Percentiles rank a stretch among this genome's conserved stretches.
These are phyloP conservation scores for Pseudogymnoascus sp. DNA, from an alignment of 2,329 filamentous ascomycete genomes.

Conservation along the genomic window DNA sequence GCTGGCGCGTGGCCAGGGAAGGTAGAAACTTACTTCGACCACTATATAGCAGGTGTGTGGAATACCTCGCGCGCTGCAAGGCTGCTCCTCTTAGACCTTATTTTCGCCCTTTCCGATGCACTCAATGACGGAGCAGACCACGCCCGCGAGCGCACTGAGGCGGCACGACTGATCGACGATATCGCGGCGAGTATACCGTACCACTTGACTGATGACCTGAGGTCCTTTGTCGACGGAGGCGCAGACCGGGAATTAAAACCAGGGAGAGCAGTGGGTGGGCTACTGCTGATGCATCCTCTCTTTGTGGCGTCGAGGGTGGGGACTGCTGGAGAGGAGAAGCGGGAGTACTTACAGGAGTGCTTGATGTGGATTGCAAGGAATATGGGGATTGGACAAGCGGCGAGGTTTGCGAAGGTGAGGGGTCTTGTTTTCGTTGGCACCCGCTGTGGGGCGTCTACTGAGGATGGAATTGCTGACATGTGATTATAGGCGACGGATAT, in stretches of 20 bases:
- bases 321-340: conserved; percentile 15
- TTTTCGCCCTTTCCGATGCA: conserved; percentile 30
- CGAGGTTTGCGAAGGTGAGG: conserved; percentile 22
- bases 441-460: neutral
- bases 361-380: conserved; percentile 23
- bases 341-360: conserved; percentile 18
- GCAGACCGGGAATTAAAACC: conserved; percentile 7
- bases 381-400: conserved; percentile 26
- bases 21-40: conserved; percentile 50
- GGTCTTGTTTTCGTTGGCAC: neutral
- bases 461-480: neutral
- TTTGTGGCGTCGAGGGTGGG: conserved; percentile 18
- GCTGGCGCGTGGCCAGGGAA: conserved; percentile 52
- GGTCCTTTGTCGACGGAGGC: conserved; percentile 15
- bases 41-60: conserved; percentile 50
- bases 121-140: neutral
- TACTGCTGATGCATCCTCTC: conserved; percentile 26
- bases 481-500: conserved; percentile 11
- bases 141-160: neutral
- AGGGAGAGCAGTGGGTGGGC: conserved; percentile 21
- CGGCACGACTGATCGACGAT: conserved; percentile 15
- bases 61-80: conserved; percentile 48
- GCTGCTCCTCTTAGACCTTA: conserved; percentile 45
- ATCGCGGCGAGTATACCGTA: conserved; percentile 22
- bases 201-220: conserved; percentile 20